Evolutionary conservation across 2,329 filamentous ascomycete genomes (phyloP).

Genomic region (Ilyonectria destructans): DNA sequence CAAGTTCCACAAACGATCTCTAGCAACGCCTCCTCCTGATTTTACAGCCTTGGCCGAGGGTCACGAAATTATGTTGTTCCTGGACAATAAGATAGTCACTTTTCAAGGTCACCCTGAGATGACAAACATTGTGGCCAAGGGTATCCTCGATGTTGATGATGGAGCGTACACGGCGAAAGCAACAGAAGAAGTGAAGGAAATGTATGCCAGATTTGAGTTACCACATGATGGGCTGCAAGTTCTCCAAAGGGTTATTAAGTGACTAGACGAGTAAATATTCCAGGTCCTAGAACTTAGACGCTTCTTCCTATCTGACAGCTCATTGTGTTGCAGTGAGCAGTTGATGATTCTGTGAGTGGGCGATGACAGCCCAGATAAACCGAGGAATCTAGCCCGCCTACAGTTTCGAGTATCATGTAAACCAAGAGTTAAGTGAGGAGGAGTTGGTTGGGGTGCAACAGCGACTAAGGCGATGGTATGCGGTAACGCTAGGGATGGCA

Average conservation of each 20-base stretch:
- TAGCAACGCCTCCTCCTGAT: not conserved
- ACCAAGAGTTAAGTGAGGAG: too few relatives aligned
- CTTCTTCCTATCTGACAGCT: not conserved
- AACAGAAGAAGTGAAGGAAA: not conserved
- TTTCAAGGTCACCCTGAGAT: constrained; percentile 33
- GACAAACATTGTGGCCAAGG: constrained; percentile 5
- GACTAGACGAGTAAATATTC: not conserved
- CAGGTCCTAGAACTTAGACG: not conserved
- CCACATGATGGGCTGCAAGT: not conserved
- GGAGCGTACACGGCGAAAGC: constrained; percentile 4
- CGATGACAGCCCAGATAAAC: too few relatives aligned
- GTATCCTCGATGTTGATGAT: constrained; percentile 17
- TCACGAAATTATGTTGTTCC: constrained; percentile 21
- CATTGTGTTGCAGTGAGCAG: too few relatives aligned
- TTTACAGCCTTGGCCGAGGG: constrained; percentile 12
- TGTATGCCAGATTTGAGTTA: not conserved
- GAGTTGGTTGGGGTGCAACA: too few relatives aligned
- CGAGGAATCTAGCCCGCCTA: too few relatives aligned
- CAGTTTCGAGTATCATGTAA: too few relatives aligned
- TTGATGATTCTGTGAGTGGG: too few relatives aligned
- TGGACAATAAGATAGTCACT: constrained; percentile 1
- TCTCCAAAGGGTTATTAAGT: not conserved
- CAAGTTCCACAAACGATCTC: constrained; percentile 24
- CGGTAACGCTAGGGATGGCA: too few relatives aligned
- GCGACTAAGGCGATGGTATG: too few relatives aligned